These are phyloP conservation scores for Solanum etuberosum DNA, from an alignment of 257 asterid genomes.

Conservation along the genomic window DNA sequence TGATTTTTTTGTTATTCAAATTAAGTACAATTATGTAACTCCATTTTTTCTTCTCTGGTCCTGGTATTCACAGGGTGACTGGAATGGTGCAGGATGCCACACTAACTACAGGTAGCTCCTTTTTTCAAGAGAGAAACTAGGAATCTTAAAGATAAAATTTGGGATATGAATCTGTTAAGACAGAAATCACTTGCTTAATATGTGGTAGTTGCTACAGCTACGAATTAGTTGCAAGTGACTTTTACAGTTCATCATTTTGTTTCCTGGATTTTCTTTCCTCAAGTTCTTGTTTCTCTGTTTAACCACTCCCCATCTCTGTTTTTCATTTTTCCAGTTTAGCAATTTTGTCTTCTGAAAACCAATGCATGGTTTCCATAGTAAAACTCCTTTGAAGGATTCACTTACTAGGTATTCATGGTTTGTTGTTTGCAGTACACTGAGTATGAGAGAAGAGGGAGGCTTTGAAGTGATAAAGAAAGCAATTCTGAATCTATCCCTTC, in stretches of 20 bases:
- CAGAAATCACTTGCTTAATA: background rate
- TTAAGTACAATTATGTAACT: background rate
- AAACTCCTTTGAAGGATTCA: background rate
- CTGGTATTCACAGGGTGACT: constrained; percentile 60
- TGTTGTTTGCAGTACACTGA: constrained; percentile 53
- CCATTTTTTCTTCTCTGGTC: background rate
- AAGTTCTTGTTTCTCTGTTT: background rate
- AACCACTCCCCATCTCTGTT: background rate
- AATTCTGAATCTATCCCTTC: constrained; percentile 80
- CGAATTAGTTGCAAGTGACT: background rate
- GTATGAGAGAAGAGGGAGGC: constrained; percentile 97
- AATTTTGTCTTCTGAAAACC: background rate
- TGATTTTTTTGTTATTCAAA: background rate
- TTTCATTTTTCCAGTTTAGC: background rate
- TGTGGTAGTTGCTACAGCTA: background rate
- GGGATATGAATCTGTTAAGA: background rate
- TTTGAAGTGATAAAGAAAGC: constrained; percentile 93
- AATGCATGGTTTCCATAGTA: background rate
- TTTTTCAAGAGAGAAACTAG: background rate
- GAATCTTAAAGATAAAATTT: background rate
- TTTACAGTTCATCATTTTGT: background rate
- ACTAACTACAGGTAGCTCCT: constrained; percentile 69
- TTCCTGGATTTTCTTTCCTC: background rate
- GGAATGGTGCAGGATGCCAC: constrained; percentile 99
- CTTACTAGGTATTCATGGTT: background rate